Conservation (phyloP, 78 protist genomes). For the Creolimax fragrantissima region DNA sequence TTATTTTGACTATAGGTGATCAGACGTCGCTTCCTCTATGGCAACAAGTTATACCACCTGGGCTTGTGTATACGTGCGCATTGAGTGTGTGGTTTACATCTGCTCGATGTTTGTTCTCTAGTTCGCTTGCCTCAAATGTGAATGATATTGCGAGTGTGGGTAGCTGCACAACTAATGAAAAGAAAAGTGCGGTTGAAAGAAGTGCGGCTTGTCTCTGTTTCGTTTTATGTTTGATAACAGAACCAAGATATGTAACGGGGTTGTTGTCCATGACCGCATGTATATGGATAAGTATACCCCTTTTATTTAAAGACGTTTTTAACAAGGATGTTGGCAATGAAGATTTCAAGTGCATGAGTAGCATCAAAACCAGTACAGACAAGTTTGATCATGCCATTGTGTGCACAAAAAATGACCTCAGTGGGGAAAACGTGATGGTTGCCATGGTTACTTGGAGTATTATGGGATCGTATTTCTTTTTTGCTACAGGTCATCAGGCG, state of each 20-base stretch:
- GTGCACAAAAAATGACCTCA: too few species aligned
- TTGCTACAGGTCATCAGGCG: constrained; percentile 21
- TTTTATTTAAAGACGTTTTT: too few species aligned
- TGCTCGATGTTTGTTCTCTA: neutral
- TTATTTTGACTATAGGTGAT: neutral
- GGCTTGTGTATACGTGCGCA: neutral
- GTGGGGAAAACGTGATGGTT: too few species aligned
- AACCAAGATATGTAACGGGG: neutral
- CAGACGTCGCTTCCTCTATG: neutral
- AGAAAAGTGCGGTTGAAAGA: neutral
- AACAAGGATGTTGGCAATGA: too few species aligned
- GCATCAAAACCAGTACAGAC: too few species aligned
- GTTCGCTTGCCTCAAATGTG: neutral
- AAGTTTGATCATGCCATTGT: too few species aligned
- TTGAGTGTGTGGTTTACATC: neutral
- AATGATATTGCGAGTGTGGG: neutral
- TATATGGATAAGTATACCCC: too few species aligned
- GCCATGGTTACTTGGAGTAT: too few species aligned
- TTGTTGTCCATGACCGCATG: too few species aligned
- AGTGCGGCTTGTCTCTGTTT: neutral
- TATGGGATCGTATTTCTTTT: neutral
- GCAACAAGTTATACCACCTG: neutral
- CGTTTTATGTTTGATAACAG: neutral
- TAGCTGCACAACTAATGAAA: neutral
- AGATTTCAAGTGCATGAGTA: too few species aligned